Evolutionary conservation across 495 filamentous ascomycete genomes (phyloP).

Genomic region (Cercophora samala): DNA sequence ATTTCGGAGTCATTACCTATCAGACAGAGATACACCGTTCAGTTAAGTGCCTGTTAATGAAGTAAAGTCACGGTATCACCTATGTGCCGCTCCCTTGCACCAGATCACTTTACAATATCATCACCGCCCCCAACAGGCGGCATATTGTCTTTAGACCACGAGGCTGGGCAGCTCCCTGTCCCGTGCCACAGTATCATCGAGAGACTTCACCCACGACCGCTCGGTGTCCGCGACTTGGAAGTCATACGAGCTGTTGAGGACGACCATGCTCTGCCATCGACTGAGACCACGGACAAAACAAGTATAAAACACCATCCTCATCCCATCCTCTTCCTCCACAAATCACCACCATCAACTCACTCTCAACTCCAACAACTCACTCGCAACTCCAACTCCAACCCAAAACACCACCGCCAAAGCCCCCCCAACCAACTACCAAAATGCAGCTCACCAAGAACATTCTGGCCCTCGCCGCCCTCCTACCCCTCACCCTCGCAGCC

Average conservation of each 20-base stretch:
- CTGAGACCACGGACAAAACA: neutral
- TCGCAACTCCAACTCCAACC: neutral
- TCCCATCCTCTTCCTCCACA: neutral
- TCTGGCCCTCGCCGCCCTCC: constrained; percentile 6
- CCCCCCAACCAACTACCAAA: neutral
- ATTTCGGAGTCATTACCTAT: too few relatives aligned
- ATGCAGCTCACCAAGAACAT: constrained; percentile 14
- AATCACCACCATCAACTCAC: neutral
- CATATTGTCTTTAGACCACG: neutral
- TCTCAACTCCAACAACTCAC: neutral
- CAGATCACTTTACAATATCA: neutral
- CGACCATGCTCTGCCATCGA: neutral
- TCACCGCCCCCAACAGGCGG: too few relatives aligned
- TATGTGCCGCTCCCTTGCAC: too few relatives aligned
- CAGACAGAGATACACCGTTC: too few relatives aligned
- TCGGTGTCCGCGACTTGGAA: neutral
- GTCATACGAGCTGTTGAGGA: neutral
- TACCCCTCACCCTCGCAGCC: constrained; percentile 4
- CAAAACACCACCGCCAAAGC: neutral
- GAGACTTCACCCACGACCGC: neutral
- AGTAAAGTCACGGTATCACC: too few relatives aligned
- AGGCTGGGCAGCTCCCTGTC: neutral
- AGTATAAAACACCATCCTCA: neutral
- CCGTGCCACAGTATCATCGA: neutral
- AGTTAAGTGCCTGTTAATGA: too few relatives aligned